Evolutionary conservation across 2,329 filamentous ascomycete genomes (phyloP).

Genomic region (Venturia pyrina): DNA sequence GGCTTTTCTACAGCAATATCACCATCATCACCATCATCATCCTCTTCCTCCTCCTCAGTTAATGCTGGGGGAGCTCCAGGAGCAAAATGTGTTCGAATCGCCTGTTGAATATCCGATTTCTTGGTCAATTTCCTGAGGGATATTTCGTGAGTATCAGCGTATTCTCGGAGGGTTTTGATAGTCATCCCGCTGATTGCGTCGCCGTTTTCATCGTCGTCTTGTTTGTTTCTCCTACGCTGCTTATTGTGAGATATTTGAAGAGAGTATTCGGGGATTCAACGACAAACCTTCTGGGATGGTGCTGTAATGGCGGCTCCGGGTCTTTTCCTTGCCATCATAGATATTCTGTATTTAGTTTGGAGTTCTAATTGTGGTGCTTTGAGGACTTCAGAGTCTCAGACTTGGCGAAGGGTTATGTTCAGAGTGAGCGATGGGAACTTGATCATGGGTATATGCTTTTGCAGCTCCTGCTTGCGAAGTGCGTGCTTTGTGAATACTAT

Average conservation of each 20-base stretch:
- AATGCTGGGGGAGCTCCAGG: too few species aligned
- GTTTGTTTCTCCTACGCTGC: background rate
- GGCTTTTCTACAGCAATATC: background rate
- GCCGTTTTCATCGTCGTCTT: background rate
- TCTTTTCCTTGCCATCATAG: background rate
- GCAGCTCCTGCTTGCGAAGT: background rate
- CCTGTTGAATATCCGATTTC: background rate
- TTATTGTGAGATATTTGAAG: background rate
- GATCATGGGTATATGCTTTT: background rate
- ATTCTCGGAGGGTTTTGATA: background rate
- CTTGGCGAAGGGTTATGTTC: background rate
- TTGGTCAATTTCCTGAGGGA: background rate
- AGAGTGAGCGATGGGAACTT: background rate
- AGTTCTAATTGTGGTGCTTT: background rate
- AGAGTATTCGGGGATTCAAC: background rate
- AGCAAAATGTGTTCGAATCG: background rate
- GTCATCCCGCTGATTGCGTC: background rate
- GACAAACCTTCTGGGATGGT: background rate
- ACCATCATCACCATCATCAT: background rate
- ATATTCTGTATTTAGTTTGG: background rate
- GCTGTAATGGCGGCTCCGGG: background rate
- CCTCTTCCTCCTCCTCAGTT: too few species aligned
- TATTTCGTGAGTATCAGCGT: background rate
- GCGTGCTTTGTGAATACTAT: background rate
- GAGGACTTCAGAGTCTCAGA: background rate